Base-by-base conservation (phyloP, 768 basidiomycete genomes). In the Amanita rubescens region DNA sequence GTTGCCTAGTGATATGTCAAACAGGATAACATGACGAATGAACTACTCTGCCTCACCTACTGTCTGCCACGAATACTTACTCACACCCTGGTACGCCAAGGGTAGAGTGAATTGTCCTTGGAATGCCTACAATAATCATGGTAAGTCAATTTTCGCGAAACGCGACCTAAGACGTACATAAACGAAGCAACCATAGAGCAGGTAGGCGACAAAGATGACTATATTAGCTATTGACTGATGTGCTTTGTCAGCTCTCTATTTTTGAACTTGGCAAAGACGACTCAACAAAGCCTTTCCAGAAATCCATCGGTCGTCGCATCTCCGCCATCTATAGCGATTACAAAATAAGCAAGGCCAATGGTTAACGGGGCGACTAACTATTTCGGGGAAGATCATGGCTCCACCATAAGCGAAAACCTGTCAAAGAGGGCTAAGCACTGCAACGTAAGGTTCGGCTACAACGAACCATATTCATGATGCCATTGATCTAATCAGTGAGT, bases 41-140 rank as follows among this genome's bases (percentile, higher is more conserved):
- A 34, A 30, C 6, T 19, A 41, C 37, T 7, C 2, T 2, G 27
- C 54, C 63, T 65, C 66, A 63, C 73, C 73, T 15, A 76, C 67
- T 25, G 75, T 76, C 60, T 78, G 77, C 75, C 74, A 76, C 4
- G 71, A 57, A 56, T 69, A 74, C 53, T 65, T 71, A 63, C 69
- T 72, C 33, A 75, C 70, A 34, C 76, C 76, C n/a, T n/a, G n/a
- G n/a, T n/a, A n/a, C n/a, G n/a, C n/a, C n/a, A n/a, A n/a, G n/a
- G n/a, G n/a, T n/a, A 80, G 71, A 1, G 75, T 76, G 57, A 77
- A 84, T 59, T 83, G 82, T 3, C 83, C 82, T 64, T 84, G 83
- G 60, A 76, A 81, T 0, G 73, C 68, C 70, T 83, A 66, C 1
- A 33, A 34, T 55, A 35, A 7, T 32, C 41, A 24, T 47, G 12